Evolutionary conservation across 2,329 filamentous ascomycete species (phyloP), one percentile per base, ranked within the genome.

Genomic region (Xylariaceae sp.): DNA sequence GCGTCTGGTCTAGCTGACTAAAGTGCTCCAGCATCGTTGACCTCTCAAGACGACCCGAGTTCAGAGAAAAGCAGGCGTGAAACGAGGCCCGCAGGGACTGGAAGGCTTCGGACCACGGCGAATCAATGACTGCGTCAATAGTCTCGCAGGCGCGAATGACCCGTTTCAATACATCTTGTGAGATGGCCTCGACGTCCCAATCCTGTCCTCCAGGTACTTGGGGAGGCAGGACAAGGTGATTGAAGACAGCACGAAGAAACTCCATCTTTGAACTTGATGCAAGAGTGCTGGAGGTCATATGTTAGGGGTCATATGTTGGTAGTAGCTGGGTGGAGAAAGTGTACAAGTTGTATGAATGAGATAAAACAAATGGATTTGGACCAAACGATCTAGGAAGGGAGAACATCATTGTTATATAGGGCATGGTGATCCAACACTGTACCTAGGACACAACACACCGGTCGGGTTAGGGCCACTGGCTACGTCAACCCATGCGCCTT

Each of bases 141-240:
- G 35, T 45, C 10, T 54, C 3, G n/a, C 43, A 56, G 12, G 58
- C 58, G 18, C 18, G 35, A n/a, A 58, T 54, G 18, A 70, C 40
- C 3, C 64, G 58, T 39, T 33, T 47, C n/a, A 67, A 39, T 3
- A 71, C 49, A 33, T 58, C 54, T 7, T 43, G 38, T 6, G 66
- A 60, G 11, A 70, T 54, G 4, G 45, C 45, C 11, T 66, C 62
- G 11, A 64, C 33, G n/a, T 66, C 52, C 22, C 50, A 11, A 47
- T 73, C 71, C 15, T 65, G 60, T 9, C 51, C 42, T 6, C 64
- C 63, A 0, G 73, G 73, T 2, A 75, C 51, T 33, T 68, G 56
- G 7, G 69, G 66, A n/a, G 73, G 73, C 0, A 76, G 55, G 12
- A 73, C 69, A 17, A 76, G 54, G 51, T 76, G 73, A 45, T 75